phyloP scores from a whole-genome alignment of 257 asterid species.

The Ilex aquifolium region DNA sequence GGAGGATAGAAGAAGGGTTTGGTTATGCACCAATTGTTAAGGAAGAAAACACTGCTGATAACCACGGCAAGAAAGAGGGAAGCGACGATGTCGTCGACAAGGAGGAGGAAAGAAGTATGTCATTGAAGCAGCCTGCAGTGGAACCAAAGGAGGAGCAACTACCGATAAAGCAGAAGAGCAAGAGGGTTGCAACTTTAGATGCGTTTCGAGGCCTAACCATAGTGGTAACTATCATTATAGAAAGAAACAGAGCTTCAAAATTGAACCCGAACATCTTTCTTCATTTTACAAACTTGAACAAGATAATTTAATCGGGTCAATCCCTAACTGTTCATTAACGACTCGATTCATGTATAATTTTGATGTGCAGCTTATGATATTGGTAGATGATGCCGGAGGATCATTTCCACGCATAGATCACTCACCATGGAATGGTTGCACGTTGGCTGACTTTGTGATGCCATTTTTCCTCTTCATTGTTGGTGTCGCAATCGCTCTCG shows the following conservation, averaged over 20 bases:
- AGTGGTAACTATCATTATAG: slow-evolving; percentile 35
- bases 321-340: no score
- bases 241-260: not conserved
- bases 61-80: slow-evolving; percentile 9
- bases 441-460: slow-evolving; percentile 83
- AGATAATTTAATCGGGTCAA: not conserved
- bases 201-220: slow-evolving; percentile 82
- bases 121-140: not conserved
- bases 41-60: slow-evolving; percentile 8
- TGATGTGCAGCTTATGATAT: slow-evolving; percentile 57
- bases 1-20: slow-evolving; percentile 47
- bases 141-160: slow-evolving; percentile 23
- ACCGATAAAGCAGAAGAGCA: slow-evolving; percentile 33
- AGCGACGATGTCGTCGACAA: not conserved
- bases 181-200: slow-evolving; percentile 69
- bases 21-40: slow-evolving; percentile 5
- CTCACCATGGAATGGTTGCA: slow-evolving; percentile 96
- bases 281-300: not conserved
- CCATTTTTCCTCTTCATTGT: slow-evolving; percentile 88
- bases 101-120: not conserved
- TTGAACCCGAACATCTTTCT: not conserved
- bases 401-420: slow-evolving; percentile 68
- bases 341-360: no score
- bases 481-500: slow-evolving; percentile 84
- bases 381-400: slow-evolving; percentile 83